Percentiles rank a stretch among this genome's conserved stretches.
These are phyloP conservation scores for Hibiscus syriacus DNA, from an alignment of 345 rosid species.

Conservation along the genomic window DNA sequence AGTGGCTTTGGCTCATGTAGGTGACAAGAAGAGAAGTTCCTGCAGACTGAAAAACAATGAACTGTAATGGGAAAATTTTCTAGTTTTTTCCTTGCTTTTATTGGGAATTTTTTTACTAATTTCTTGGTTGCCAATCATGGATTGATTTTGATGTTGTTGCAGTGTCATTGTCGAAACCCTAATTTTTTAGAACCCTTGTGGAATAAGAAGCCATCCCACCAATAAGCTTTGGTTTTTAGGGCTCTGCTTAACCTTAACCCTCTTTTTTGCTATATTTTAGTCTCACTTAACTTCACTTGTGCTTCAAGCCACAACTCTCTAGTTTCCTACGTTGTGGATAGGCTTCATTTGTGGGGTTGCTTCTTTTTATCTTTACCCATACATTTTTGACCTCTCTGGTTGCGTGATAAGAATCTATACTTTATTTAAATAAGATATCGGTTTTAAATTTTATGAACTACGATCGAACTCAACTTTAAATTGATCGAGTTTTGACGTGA, in stretches of 20 bases:
- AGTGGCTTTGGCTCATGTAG: slow-evolving; percentile 16
- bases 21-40: no score
- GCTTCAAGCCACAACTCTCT: slow-evolving; percentile 23
- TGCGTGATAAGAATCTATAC: no score
- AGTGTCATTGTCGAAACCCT: slow-evolving; percentile 46
- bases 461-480: no score
- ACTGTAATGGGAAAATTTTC: no score
- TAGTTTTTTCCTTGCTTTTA: neutral
- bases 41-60: no score
- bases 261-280: neutral
- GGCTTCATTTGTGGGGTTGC: neutral
- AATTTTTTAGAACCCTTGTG: slow-evolving; percentile 30
- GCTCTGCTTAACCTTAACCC: slow-evolving; percentile 21
- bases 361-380: neutral
- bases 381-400: no score
- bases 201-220: slow-evolving; percentile 61
- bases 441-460: no score
- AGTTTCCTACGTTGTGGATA: slow-evolving; percentile 2
- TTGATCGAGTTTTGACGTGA: neutral
- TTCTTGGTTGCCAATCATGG: slow-evolving; percentile 27
- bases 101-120: slow-evolving; percentile 3
- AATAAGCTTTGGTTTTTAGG: slow-evolving; percentile 36
- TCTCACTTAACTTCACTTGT: slow-evolving; percentile 25
- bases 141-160: slow-evolving; percentile 41
- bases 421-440: no score